A percentile compares a stretch with the other conserved stretches of the same genome.
Conservation (phyloP, 306 rosid genomes). For the Mimosa pudica region DNA sequence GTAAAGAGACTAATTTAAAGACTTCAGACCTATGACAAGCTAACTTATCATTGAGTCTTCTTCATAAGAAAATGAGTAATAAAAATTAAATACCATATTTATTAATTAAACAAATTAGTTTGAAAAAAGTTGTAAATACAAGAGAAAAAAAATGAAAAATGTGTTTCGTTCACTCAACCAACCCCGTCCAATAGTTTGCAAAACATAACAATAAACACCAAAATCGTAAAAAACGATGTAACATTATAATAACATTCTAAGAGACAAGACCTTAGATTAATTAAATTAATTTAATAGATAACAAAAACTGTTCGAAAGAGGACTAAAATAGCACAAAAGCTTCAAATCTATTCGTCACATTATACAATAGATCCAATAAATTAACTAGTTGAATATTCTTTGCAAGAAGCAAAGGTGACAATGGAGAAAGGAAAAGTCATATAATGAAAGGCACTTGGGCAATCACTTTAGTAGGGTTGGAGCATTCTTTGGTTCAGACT, state of each 20-base stretch:
- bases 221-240: background rate
- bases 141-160: too few relatives aligned
- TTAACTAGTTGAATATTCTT: background rate
- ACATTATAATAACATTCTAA: background rate
- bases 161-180: too few relatives aligned
- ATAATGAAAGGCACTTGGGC: background rate
- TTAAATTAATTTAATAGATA: background rate
- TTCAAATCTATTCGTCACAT: background rate
- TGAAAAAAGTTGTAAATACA: too few relatives aligned
- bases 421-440: background rate
- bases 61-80: too few relatives aligned
- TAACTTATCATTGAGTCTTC: too few relatives aligned
- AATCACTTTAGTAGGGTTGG: background rate
- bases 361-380: background rate
- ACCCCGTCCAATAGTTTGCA: background rate
- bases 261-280: background rate
- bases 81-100: too few relatives aligned
- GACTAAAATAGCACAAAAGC: background rate
- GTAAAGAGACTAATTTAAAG: too few relatives aligned
- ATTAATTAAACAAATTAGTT: too few relatives aligned
- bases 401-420: background rate
- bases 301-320: background rate
- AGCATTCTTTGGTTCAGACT: background rate
- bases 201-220: background rate
- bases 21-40: too few relatives aligned